Evolutionary conservation across 228 moss, liverwort and hornwort genomes (phyloP).

Genomic region (Sphagnum fallax): DNA sequence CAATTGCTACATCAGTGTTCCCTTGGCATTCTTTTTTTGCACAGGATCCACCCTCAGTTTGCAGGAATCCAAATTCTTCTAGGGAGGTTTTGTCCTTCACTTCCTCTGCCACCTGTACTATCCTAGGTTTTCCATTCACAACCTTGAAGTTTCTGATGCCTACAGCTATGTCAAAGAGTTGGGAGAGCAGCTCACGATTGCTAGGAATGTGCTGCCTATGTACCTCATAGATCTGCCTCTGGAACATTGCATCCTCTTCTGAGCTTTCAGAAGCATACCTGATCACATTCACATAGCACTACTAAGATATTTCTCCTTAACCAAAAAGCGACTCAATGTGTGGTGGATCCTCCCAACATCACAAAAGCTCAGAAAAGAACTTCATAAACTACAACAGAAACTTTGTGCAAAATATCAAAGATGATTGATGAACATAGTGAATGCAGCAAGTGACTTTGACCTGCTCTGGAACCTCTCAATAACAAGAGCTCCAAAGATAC

Average conservation of each 20-base stretch:
- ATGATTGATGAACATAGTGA: too few species aligned
- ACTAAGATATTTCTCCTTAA: background rate
- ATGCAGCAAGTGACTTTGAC: too few species aligned
- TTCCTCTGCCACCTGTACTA: slow-evolving; percentile 23
- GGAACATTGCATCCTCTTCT: slow-evolving; percentile 13
- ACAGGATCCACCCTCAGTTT: background rate
- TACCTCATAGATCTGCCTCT: background rate
- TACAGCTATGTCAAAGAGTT: slow-evolving; percentile 36
- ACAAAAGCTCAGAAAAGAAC: too few species aligned
- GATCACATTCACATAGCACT: slow-evolving; percentile 1
- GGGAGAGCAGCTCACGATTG: slow-evolving; percentile 37
- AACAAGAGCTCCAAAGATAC: too few species aligned
- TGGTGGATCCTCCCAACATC: too few species aligned
- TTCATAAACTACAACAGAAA: too few species aligned
- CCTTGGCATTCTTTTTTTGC: background rate
- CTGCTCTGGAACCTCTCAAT: too few species aligned
- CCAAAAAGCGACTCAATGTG: too few species aligned
- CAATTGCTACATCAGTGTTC: background rate
- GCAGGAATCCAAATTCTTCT: background rate
- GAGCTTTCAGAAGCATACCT: slow-evolving; percentile 7
- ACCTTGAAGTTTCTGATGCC: slow-evolving; percentile 37
- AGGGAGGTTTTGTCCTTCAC: slow-evolving; percentile 14
- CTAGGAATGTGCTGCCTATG: slow-evolving; percentile 15
- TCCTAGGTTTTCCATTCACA: slow-evolving; percentile 15
- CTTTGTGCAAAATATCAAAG: too few species aligned